phyloP scores from a whole-genome alignment of 139 green algal genomes.

The Helicosporidium sp. region DNA sequence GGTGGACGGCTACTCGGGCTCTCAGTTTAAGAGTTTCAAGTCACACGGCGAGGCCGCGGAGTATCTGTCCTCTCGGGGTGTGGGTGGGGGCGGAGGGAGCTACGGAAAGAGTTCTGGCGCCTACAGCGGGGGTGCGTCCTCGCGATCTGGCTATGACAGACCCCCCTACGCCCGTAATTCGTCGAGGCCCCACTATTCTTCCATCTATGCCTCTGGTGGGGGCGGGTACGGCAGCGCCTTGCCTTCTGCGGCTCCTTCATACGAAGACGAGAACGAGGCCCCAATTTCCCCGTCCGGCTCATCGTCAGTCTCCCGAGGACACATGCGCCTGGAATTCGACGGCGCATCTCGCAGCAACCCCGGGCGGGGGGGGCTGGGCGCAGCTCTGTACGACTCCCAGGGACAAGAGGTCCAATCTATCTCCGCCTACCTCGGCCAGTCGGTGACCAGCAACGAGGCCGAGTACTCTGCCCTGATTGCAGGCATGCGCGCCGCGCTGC shows the following conservation, averaged over 20 bases:
- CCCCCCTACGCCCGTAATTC: too few species aligned
- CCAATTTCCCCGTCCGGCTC: too few species aligned
- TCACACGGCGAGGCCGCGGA: slow-evolving; percentile 5
- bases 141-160: too few species aligned
- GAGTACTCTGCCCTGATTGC: slow-evolving; percentile 28
- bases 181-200: too few species aligned
- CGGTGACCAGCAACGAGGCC: slow-evolving; percentile 32
- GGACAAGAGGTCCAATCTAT: slow-evolving; percentile 7
- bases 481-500: slow-evolving; percentile 20
- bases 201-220: too few species aligned
- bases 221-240: not conserved
- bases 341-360: slow-evolving; percentile 26
- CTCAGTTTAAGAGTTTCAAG: slow-evolving; percentile 16
- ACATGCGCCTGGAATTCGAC: slow-evolving; percentile 31
- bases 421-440: slow-evolving; percentile 10
- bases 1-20: slow-evolving; percentile 9
- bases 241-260: slow-evolving; percentile 1
- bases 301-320: too few species aligned
- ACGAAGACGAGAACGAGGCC: too few species aligned
- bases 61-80: slow-evolving; percentile 2
- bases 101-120: too few species aligned
- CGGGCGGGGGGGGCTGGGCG: slow-evolving; percentile 19
- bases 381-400: slow-evolving; percentile 17
- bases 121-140: too few species aligned
- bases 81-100: not conserved